Evolutionary conservation across 176 grass and related monocot species (phyloP).

Genomic region (Neostapfia colusana): DNA sequence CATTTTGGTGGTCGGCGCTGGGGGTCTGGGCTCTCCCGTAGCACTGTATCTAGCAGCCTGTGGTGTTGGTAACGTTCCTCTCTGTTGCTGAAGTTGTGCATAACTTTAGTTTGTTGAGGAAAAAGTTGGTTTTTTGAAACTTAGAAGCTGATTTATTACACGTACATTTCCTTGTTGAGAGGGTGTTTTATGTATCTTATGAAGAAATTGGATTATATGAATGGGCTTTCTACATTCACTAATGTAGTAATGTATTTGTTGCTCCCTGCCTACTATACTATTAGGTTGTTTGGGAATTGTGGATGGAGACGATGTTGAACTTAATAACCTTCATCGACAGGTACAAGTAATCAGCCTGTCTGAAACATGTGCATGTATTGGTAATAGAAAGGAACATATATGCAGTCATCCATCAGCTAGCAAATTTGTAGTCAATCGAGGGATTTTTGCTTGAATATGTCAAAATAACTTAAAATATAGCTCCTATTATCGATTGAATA

Average conservation of each 20-base stretch:
- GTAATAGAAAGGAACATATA: neutral
- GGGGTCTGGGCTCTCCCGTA: slow-evolving; percentile 82
- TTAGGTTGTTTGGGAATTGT: slow-evolving; percentile 93
- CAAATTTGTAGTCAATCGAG: neutral
- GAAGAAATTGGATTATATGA: neutral
- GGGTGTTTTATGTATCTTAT: neutral
- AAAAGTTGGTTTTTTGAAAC: neutral
- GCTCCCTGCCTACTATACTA: slow-evolving; percentile 10
- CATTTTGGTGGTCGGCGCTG: slow-evolving; percentile 87
- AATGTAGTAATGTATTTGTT: slow-evolving; percentile 1
- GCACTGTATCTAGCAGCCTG: slow-evolving; percentile 80
- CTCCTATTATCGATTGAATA: neutral
- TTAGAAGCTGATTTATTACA: neutral
- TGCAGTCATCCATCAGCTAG: neutral
- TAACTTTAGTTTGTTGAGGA: neutral
- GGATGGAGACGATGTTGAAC: slow-evolving; percentile 85
- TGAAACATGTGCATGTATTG: neutral
- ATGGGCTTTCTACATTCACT: neutral
- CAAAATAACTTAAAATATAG: neutral
- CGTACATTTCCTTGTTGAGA: neutral
- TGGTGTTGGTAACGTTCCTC: slow-evolving; percentile 75
- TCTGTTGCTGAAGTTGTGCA: neutral
- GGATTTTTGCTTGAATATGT: slow-evolving; percentile 9
- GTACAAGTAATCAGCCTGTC: slow-evolving; percentile 39
- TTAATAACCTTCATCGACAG: slow-evolving; percentile 91